A percentile compares a stretch with the other conserved stretches of the same genome.
Conservation (phyloP, 1,139 yeast genomes). For the Diutina siamensis region DNA sequence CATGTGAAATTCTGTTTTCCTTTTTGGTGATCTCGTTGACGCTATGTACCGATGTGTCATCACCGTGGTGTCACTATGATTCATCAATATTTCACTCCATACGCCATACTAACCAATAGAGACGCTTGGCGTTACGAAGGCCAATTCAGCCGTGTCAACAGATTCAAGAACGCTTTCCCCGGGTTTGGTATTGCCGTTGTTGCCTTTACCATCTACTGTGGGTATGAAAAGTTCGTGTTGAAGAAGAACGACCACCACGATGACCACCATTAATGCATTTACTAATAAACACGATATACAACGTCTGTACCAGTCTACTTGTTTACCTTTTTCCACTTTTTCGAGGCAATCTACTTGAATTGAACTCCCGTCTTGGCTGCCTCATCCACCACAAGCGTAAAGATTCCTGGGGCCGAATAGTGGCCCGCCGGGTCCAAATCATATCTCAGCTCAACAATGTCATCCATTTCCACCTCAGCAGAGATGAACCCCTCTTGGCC, state of each 20-base stretch:
- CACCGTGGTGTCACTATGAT: too few species aligned
- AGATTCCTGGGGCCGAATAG: slow-evolving; percentile 26
- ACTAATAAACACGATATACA: too few species aligned
- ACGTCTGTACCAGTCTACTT: too few species aligned
- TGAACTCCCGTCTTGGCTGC: background rate
- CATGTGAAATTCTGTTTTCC: too few species aligned
- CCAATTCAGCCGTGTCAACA: slow-evolving; percentile 59
- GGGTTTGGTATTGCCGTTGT: slow-evolving; percentile 76
- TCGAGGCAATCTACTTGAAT: too few species aligned
- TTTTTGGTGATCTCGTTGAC: too few species aligned
- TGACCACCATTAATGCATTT: slow-evolving; percentile 5
- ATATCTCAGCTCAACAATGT: slow-evolving; percentile 21
- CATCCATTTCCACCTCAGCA: slow-evolving; percentile 22
- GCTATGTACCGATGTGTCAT: too few species aligned
- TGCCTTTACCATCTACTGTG: slow-evolving; percentile 57
- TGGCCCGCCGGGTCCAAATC: slow-evolving; percentile 29
- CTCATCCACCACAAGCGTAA: slow-evolving; percentile 20
- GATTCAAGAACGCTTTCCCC: slow-evolving; percentile 70
- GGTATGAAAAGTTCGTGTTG: slow-evolving; percentile 45
- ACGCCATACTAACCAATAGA: slow-evolving; percentile 9
- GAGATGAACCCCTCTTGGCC: slow-evolving; percentile 24
- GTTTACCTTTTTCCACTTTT: too few species aligned
- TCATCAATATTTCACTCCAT: background rate
- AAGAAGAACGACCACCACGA: slow-evolving; percentile 15
- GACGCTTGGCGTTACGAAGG: slow-evolving; percentile 92